These are phyloP conservation scores for Talaromyces atroroseus DNA, from an alignment of 2,329 filamentous ascomycete species.

Conservation along the genomic window DNA sequence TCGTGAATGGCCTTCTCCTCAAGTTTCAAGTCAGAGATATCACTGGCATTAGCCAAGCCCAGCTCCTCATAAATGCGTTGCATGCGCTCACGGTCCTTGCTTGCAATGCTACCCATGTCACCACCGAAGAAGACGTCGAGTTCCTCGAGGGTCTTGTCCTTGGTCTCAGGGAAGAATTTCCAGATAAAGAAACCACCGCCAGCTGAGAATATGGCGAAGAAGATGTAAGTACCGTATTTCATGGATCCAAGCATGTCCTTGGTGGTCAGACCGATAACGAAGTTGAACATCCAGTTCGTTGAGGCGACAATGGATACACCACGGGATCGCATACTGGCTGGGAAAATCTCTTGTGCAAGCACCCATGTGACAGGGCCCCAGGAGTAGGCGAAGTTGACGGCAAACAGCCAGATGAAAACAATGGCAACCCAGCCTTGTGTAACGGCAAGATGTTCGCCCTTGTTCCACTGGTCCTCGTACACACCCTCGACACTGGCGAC, in stretches of 20 bases:
- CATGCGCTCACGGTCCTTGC: conserved; percentile 11
- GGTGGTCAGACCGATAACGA: conserved; percentile 31
- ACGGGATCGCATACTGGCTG: conserved; percentile 32
- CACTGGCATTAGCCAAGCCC: conserved; percentile 6
- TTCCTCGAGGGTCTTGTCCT: conserved; percentile 14
- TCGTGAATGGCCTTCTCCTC: conserved; percentile 7
- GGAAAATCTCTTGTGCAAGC: conserved; percentile 43
- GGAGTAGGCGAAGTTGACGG: conserved; percentile 32
- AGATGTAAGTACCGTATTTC: conserved; percentile 34
- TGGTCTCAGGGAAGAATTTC: conserved; percentile 19
- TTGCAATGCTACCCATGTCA: conserved; percentile 12
- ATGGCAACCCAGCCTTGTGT: conserved; percentile 65
- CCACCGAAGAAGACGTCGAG: conserved; percentile 14
- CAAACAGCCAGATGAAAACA: conserved; percentile 57
- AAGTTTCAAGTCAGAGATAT: conserved; percentile 8
- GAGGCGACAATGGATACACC: conserved; percentile 32
- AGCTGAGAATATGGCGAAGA: conserved; percentile 26
- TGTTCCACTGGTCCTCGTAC: conserved; percentile 53
- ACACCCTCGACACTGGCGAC: conserved; percentile 48
- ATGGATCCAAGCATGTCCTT: conserved; percentile 29
- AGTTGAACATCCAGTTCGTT: conserved; percentile 37
- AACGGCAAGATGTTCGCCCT: conserved; percentile 33
- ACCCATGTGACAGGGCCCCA: conserved; percentile 45
- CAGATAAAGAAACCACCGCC: conserved; percentile 18
- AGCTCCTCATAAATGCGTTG: conserved; percentile 12